Evolutionary conservation across 1,284 basidiomycete genomes (phyloP).

Genomic region (Fomitopsis pinicola): DNA sequence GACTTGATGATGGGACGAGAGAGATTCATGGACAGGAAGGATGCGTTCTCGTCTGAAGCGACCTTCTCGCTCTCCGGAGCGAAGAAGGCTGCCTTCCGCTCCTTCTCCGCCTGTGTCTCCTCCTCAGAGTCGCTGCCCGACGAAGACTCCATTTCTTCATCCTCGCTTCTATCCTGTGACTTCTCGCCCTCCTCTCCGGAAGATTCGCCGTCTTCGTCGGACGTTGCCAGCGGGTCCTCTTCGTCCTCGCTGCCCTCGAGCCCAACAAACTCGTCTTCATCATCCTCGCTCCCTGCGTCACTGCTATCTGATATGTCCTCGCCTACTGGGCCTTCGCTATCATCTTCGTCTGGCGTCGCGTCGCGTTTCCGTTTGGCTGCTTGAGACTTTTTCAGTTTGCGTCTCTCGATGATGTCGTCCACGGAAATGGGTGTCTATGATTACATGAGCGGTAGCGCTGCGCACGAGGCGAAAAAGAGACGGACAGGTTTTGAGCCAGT

Average conservation of each 20-base stretch:
- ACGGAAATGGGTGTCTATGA: slow-evolving; percentile 77
- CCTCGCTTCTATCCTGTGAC: slow-evolving; percentile 37
- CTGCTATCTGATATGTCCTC: slow-evolving; percentile 11
- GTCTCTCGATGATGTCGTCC: slow-evolving; percentile 85
- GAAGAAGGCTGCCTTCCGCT: slow-evolving; percentile 85
- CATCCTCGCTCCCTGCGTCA: slow-evolving; percentile 34
- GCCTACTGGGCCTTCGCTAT: slow-evolving; percentile 20
- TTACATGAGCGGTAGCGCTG: not conserved
- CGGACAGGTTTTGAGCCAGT: slow-evolving; percentile 64
- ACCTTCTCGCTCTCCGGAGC: slow-evolving; percentile 46
- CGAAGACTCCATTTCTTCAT: slow-evolving; percentile 30
- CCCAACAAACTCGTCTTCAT: slow-evolving; percentile 26
- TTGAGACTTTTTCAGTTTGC: slow-evolving; percentile 39
- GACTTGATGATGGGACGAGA: slow-evolving; percentile 88
- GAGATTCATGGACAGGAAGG: slow-evolving; percentile 85
- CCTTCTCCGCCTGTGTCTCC: slow-evolving; percentile 70
- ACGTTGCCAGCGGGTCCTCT: slow-evolving; percentile 45
- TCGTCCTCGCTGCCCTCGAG: slow-evolving; percentile 34
- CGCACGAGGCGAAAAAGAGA: slow-evolving; percentile 6
- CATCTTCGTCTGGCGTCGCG: slow-evolving; percentile 25
- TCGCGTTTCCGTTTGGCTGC: slow-evolving; percentile 58
- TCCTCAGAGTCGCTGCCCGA: slow-evolving; percentile 51
- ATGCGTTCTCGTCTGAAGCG: slow-evolving; percentile 45
- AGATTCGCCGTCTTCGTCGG: slow-evolving; percentile 38
- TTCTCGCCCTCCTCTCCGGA: slow-evolving; percentile 37